phyloP scores from a whole-genome alignment of 345 rosid species.

The Sapria himalayana region DNA sequence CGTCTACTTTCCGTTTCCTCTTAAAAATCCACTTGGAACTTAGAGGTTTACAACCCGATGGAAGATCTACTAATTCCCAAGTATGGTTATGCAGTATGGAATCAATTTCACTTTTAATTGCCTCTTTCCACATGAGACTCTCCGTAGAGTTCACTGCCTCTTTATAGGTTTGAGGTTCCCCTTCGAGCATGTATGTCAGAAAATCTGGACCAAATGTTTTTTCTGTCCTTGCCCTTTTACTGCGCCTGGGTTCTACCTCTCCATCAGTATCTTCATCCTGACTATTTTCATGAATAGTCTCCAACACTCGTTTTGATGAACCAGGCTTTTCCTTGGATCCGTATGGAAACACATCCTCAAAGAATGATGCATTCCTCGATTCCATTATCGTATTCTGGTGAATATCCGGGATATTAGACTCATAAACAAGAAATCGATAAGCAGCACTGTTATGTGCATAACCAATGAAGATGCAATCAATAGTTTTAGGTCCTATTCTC shows the following conservation, averaged over 20 bases:
- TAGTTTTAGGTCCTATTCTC: not conserved
- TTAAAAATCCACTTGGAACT: not conserved
- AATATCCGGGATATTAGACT: not conserved
- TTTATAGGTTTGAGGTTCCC: not conserved
- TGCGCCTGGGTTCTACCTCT: not conserved
- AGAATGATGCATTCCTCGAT: too few species aligned
- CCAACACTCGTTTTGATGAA: not conserved
- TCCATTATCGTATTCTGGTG: too few species aligned
- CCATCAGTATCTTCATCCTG: not conserved
- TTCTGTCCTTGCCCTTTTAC: not conserved
- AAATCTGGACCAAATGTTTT: not conserved
- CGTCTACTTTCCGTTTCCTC: not conserved
- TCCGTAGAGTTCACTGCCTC: not conserved
- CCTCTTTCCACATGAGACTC: not conserved
- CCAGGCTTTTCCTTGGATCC: not conserved
- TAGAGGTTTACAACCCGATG: not conserved
- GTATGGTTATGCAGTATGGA: not conserved
- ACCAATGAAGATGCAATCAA: not conserved
- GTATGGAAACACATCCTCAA: not conserved
- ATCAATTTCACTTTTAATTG: not conserved
- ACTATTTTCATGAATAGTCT: not conserved
- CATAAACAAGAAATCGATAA: not conserved
- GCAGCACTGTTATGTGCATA: not conserved
- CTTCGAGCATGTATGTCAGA: not conserved
- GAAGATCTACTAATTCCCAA: not conserved